These are phyloP conservation scores for Plasmodium blacklocki DNA, from an alignment of 169 alveolate species.

Conservation along the genomic window DNA sequence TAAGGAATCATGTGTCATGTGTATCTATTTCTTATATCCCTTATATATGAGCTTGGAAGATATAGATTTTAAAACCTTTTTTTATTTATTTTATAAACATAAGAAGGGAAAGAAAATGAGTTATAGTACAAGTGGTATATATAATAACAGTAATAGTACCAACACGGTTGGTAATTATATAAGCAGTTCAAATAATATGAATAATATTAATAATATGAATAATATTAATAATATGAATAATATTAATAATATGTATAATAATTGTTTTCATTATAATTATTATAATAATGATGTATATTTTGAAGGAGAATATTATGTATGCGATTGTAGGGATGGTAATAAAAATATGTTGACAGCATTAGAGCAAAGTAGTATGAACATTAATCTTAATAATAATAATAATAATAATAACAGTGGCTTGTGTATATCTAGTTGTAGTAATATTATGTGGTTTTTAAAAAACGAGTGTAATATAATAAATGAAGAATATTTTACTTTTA, in stretches of 20 bases:
- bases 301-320: too few species aligned
- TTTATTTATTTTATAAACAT: constrained; percentile 25
- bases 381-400: background rate
- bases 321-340: too few species aligned
- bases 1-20: constrained; percentile 27
- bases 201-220: too few species aligned
- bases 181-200: too few species aligned
- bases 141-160: background rate
- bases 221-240: too few species aligned
- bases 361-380: background rate
- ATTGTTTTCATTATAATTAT: too few species aligned
- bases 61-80: constrained; percentile 32
- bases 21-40: constrained; percentile 59
- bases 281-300: too few species aligned
- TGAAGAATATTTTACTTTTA: constrained; percentile 19
- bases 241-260: too few species aligned
- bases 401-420: background rate
- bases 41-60: constrained; percentile 46
- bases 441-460: constrained; percentile 25
- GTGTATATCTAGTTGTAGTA: constrained; percentile 8
- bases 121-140: background rate
- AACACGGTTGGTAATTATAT: background rate
- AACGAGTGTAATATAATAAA: constrained; percentile 37
- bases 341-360: background rate
- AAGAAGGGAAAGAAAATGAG: constrained; percentile 13